Conservation (phyloP, 805 yeast genomes). For the Diddensiella santjacobensis region DNA sequence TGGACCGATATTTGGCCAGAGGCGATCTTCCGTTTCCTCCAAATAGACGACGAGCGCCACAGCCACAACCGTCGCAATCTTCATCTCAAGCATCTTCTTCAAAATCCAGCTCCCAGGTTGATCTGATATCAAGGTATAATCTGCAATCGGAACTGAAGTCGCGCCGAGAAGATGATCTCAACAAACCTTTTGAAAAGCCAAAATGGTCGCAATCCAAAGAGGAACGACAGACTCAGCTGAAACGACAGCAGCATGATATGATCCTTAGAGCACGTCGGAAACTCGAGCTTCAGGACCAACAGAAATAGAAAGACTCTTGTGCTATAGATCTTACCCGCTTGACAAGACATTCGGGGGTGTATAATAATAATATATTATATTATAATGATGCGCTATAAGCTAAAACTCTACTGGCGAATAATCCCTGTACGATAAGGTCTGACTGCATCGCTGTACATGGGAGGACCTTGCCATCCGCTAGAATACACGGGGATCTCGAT, state of each 20-base stretch:
- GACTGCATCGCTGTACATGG: constrained; percentile 19
- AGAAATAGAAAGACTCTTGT: no score
- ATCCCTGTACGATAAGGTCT: constrained; percentile 3
- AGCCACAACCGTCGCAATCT: constrained; percentile 7
- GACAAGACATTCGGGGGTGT: no score
- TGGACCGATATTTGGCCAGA: constrained; percentile 62
- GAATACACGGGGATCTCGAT: constrained; percentile 5
- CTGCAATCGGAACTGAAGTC: constrained; percentile 11
- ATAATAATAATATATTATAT: no score
- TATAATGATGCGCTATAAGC: no score
- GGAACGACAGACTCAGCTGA: constrained; percentile 43
- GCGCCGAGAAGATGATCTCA: constrained; percentile 1
- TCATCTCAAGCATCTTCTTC: constrained; percentile 15
- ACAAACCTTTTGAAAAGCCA: constrained; percentile 16
- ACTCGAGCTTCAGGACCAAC: constrained; percentile 32
- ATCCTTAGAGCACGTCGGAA: constrained; percentile 58
- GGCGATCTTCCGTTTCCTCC: constrained; percentile 49
- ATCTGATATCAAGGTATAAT: constrained; percentile 41
- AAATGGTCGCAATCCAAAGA: constrained; percentile 44
- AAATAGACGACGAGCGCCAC: constrained; percentile 5
- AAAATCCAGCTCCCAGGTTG: constrained; percentile 19
- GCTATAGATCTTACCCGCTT: no score
- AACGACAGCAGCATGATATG: constrained; percentile 53
- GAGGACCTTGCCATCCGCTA: constrained; percentile 20
- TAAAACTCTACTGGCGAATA: constrained; percentile 4